Evolutionary conservation across 257 asterid species (phyloP), one percentile per base, ranked within the genome.

Genomic region (Solanum megistacrolobum): DNA sequence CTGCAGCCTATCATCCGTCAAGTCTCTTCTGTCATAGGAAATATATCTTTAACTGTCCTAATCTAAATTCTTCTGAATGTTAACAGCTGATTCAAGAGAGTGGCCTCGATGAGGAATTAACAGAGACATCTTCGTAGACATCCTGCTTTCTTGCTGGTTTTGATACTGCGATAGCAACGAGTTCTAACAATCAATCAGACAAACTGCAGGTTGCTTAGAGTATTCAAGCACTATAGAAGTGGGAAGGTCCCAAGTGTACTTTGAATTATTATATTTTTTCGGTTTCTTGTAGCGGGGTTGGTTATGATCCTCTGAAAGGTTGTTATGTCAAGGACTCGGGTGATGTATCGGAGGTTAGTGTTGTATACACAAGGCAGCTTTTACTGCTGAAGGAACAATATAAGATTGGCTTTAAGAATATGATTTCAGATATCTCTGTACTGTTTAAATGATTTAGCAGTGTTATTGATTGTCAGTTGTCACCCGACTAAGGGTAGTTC

Each of bases 21-120:
- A 18, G 23, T 9, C 25, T 41, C 4, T 8, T 13, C 18, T 73
- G 25, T 3, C 43, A 2, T 79, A 21, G 12, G 7, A 8, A 16
- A 27, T 74, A 38, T 62, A 32, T 4, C 3, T 69, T 66, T 52
- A 13, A 46, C 73, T 46, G 16, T 41, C 76, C 84, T 86, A 75
- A 73, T 21, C 87, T 79, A 23, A 81, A 82, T 74, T 81, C 68
- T 65, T 21, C 62, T 84, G 66, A 82, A 82, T 85, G 79, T 88
- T 87, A 43, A 71, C 94, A 96, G 99, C 90, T 96, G 89, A 87
- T 96, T 88, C 94, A 94, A 87, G 99, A 92, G 86, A 84, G 89
- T 79, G 95, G 98, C 48, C 10, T 88, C 6, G 86, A 87, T 27
- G 93, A 93, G 31, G 89, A 90, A 86, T 71, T 93, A 72, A 29